These are phyloP conservation scores for Aspergillus latus DNA, from an alignment of 2,329 filamentous ascomycete genomes.

Conservation along the genomic window DNA sequence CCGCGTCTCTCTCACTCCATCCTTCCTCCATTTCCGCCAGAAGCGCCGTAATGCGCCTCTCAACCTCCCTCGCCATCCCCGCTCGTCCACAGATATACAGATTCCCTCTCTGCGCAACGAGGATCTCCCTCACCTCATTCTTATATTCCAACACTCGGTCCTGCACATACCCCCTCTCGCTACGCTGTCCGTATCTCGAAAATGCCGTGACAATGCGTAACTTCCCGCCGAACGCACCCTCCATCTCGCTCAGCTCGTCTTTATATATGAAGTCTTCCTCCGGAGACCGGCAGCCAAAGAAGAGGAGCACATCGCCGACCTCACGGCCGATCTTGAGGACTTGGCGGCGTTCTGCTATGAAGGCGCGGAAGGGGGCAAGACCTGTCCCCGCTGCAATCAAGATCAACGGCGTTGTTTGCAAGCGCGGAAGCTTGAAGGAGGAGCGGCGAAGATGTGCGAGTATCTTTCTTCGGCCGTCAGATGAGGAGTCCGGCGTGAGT, in stretches of 20 bases:
- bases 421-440: conserved; percentile 83
- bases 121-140: conserved; percentile 29
- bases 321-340: conserved; percentile 36
- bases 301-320: conserved; percentile 42
- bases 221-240: conserved; percentile 18
- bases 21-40: conserved; percentile 34
- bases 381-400: conserved; percentile 56
- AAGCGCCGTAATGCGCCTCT: conserved; percentile 39
- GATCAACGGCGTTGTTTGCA: conserved; percentile 47
- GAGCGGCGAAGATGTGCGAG: conserved; percentile 91
- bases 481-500: conserved; percentile 69
- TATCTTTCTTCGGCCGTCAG: conserved; percentile 60
- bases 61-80: conserved; percentile 45
- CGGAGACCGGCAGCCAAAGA: conserved; percentile 43
- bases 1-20: conserved; percentile 43
- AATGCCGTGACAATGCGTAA: conserved; percentile 30
- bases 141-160: conserved; percentile 36
- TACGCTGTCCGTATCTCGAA: conserved; percentile 13
- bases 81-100: conserved; percentile 44
- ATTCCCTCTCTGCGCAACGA: conserved; percentile 42
- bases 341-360: conserved; percentile 43
- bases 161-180: conserved; percentile 37
- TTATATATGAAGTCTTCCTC: conserved; percentile 41
- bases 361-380: conserved; percentile 49
- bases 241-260: conserved; percentile 30